Percentiles rank a stretch among this genome's conserved stretches.
These are phyloP conservation scores for Fragaria ananassa DNA, from an alignment of 306 rosid genomes.

Conservation along the genomic window DNA sequence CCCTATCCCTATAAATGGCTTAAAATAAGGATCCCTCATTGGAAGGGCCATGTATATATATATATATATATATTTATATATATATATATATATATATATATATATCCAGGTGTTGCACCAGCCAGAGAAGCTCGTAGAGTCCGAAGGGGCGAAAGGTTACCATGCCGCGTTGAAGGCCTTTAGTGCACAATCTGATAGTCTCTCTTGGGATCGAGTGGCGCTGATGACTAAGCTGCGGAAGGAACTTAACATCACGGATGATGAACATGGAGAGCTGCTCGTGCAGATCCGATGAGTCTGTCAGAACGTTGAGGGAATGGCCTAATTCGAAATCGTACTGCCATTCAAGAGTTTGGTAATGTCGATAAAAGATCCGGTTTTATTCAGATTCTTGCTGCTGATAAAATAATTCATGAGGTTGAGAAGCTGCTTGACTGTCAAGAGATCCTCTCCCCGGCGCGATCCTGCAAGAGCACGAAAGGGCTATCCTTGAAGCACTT, in stretches of 20 bases:
- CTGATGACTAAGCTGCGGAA: constrained; percentile 19
- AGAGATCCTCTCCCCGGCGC: not conserved
- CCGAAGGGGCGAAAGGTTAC: not conserved
- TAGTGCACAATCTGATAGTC: constrained; percentile 8
- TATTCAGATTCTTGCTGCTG: constrained; percentile 1
- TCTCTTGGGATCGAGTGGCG: constrained; percentile 13
- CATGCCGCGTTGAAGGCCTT: constrained; percentile 14
- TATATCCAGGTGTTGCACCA: too few species aligned
- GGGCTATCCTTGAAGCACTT: too few species aligned
- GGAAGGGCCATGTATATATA: too few species aligned
- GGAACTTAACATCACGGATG: constrained; percentile 14
- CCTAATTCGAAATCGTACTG: not conserved
- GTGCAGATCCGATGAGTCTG: not conserved
- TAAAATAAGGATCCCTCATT: too few species aligned
- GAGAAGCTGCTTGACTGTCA: not conserved
- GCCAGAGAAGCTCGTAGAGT: too few species aligned
- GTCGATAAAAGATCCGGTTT: not conserved
- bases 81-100: too few species aligned
- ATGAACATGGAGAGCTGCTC: constrained; percentile 15
- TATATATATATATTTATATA: too few species aligned
- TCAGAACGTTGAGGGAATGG: constrained; percentile 9
- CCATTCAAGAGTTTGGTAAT: not conserved
- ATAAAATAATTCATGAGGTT: constrained; percentile 1
- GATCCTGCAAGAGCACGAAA: too few species aligned
- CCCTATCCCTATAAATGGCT: too few species aligned